Evolutionary conservation across 768 basidiomycete genomes (phyloP).

Genomic region (Russula olivacea): DNA sequence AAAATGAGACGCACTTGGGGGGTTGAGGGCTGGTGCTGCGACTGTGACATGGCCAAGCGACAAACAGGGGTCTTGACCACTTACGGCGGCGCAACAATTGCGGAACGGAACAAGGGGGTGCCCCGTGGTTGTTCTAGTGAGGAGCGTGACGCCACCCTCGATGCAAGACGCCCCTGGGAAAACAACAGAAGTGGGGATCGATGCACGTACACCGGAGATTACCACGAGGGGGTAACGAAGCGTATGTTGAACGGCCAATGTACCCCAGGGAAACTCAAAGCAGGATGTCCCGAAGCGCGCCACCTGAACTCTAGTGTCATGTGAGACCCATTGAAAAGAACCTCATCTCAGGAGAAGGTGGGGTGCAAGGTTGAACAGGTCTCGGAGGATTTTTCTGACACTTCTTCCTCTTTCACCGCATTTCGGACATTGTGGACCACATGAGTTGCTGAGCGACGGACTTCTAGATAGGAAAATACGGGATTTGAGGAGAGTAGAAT

Average conservation of each 20-base stretch:
- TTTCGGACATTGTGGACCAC: background rate
- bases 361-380: background rate
- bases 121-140: background rate
- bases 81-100: background rate
- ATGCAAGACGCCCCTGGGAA: background rate
- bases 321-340: slow-evolving; percentile 1
- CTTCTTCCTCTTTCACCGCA: background rate
- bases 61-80: background rate
- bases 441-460: background rate
- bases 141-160: background rate
- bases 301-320: background rate
- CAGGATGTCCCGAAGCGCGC: background rate
- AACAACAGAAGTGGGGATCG: background rate
- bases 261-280: background rate
- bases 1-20: background rate
- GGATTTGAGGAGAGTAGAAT: background rate
- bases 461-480: slow-evolving; percentile 1
- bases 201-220: background rate
- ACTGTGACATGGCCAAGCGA: background rate
- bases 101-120: too few species aligned
- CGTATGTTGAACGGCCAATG: background rate
- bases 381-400: background rate
- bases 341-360: background rate
- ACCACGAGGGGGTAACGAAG: background rate
- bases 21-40: background rate